These are phyloP conservation scores for Hanseniaspora osmophila DNA, from an alignment of 805 yeast genomes.

Conservation along the genomic window DNA sequence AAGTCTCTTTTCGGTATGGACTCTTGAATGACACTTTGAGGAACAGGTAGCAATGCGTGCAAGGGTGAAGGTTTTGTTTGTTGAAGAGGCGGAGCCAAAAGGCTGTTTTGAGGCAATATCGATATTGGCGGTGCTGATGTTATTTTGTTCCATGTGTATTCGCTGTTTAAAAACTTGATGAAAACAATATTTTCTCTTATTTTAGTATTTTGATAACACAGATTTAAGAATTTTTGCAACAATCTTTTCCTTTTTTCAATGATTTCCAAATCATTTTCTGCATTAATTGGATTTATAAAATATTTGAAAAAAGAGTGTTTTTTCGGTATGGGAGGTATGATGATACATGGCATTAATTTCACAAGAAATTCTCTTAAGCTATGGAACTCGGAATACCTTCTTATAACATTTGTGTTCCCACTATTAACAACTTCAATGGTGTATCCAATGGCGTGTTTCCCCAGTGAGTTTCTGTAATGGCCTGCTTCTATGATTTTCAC, in stretches of 20 bases:
- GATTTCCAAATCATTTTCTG: slow-evolving; percentile 28
- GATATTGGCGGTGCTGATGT: slow-evolving; percentile 40
- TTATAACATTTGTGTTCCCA: slow-evolving; percentile 35
- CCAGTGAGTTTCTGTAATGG: slow-evolving; percentile 67
- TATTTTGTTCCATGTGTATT: slow-evolving; percentile 66
- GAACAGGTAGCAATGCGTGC: slow-evolving; percentile 50
- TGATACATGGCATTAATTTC: slow-evolving; percentile 61
- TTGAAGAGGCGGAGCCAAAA: slow-evolving; percentile 47
- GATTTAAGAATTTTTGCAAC: slow-evolving; percentile 61
- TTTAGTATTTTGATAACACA: slow-evolving; percentile 47
- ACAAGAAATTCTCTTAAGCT: slow-evolving; percentile 57
- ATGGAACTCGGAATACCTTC: slow-evolving; percentile 90
- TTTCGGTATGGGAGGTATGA: slow-evolving; percentile 90
- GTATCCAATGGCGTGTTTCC: slow-evolving; percentile 69
- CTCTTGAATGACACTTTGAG: slow-evolving; percentile 24
- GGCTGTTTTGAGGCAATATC: slow-evolving; percentile 35
- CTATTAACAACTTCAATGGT: slow-evolving; percentile 49
- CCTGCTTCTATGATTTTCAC: slow-evolving; percentile 65
- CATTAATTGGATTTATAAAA: slow-evolving; percentile 29
- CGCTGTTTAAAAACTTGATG: slow-evolving; percentile 72
- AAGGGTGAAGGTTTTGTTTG: slow-evolving; percentile 44
- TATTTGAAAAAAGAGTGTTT: slow-evolving; percentile 50
- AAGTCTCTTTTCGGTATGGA: slow-evolving; percentile 21
- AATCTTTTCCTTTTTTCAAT: slow-evolving; percentile 63
- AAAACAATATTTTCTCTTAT: slow-evolving; percentile 50